phyloP scores from a whole-genome alignment of 169 alveolate species.

The Sarcocystis neurona region DNA sequence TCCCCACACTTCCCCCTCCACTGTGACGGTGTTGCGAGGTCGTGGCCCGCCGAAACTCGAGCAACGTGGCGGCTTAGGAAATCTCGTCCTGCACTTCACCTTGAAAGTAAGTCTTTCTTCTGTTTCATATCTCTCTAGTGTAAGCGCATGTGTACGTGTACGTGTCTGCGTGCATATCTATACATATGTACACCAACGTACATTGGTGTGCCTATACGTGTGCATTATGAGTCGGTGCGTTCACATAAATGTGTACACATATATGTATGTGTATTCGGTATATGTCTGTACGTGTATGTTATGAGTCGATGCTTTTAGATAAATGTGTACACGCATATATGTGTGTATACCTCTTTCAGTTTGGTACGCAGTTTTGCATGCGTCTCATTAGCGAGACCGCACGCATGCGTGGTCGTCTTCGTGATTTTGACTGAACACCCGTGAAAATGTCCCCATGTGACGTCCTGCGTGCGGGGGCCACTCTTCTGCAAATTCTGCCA shows the following conservation, averaged over 20 bases:
- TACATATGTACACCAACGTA: not conserved
- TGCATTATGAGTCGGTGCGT: not conserved
- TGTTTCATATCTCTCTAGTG: not conserved
- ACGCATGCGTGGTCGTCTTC: too few species aligned
- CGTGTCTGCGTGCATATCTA: constrained; percentile 53
- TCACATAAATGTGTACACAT: not conserved
- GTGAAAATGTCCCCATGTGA: too few species aligned
- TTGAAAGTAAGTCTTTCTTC: constrained; percentile 60
- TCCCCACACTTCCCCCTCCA: constrained; percentile 81
- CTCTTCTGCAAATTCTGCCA: too few species aligned
- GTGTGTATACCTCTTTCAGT: too few species aligned
- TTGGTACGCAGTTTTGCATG: too few species aligned
- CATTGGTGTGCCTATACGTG: not conserved
- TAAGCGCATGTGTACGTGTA: constrained; percentile 55
- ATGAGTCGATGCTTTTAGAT: too few species aligned
- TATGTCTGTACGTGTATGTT: not conserved
- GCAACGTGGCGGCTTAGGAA: constrained; percentile 77
- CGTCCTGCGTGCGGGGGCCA: too few species aligned
- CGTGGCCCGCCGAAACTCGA: constrained; percentile 85
- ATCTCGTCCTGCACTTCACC: constrained; percentile 79
- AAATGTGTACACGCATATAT: too few species aligned
- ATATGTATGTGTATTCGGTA: not conserved
- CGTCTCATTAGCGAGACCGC: too few species aligned
- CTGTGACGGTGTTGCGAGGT: constrained; percentile 77
- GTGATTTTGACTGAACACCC: too few species aligned